Evolutionary conservation across 2,329 filamentous ascomycete species (phyloP), one percentile per base, ranked within the genome.

Genomic region (Cylindrodendrum hubeiense): DNA sequence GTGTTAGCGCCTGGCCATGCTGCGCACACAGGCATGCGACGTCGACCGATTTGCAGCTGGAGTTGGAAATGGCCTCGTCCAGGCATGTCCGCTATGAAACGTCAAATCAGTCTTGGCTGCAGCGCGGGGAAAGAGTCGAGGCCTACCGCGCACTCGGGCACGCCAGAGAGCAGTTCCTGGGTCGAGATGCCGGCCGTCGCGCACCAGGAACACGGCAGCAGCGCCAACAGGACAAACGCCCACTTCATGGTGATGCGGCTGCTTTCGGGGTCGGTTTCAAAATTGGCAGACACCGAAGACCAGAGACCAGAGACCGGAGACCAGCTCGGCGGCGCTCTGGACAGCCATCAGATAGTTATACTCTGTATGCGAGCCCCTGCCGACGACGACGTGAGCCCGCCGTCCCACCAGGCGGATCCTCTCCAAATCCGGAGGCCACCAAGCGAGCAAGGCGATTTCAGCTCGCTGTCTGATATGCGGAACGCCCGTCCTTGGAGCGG

Each of bases 11-110:
- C 7, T 52, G 39, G 37, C 65, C 33, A 8, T 39, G 4, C 12
- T 66, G 60, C 1, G 67, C 43, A 44, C 74, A 75, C 17, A 77
- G 52, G 30, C 75, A 77, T 2, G 62, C 62, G 21, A 67, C 57
- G 19, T 77, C 68, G 39, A 65, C 65, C 2, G 59, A 58, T 13
- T 65, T 53, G 43, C 74, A 77, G 34, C 44, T 60, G 19, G 68
- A 68, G 5, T 47, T 55, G 19, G 43, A 39, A 33, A 72, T 44
- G n/a, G 70, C 63, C 39, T 65, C 53, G 58, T 44, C 55, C 41
- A 71, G 58, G 46, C 70, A 72, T 13, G 57, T 51, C 19, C 50
- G 41, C 70, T 72, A 24, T 24, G 26, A n/a, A 15, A 10, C 3
- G 13, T 74, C 26, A 26, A 37, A 61, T 50, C 7, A 24, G 6